Percentiles rank a stretch among this genome's conserved stretches.
Evolutionary conservation across 176 grass and related monocot genomes (phyloP).

Genomic region (Puya raimondii): DNA sequence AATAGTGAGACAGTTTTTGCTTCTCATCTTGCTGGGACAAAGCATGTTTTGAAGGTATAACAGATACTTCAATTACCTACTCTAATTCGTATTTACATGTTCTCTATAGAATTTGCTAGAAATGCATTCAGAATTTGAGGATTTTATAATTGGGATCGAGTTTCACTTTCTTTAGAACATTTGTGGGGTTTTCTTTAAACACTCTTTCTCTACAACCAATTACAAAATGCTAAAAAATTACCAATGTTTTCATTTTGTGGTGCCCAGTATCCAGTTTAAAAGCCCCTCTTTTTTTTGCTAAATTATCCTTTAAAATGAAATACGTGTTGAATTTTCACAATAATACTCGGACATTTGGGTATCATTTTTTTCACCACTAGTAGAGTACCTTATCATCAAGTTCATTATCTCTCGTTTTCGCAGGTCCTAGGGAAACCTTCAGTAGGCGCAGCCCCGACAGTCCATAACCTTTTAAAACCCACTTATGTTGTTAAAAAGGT

Average conservation of each 20-base stretch:
- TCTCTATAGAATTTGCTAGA: neutral
- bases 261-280: no score
- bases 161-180: no score
- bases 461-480: slow-evolving; percentile 4
- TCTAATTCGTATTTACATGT: neutral
- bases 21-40: slow-evolving; percentile 12
- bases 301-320: no score
- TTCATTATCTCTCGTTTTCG: neutral
- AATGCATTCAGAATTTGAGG: neutral
- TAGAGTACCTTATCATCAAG: neutral
- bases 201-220: no score
- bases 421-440: neutral
- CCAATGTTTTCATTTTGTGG: no score
- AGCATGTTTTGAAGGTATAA: slow-evolving; percentile 23
- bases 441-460: neutral
- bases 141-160: neutral
- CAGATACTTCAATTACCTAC: neutral
- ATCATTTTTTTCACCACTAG: neutral
- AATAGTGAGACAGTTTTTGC: slow-evolving; percentile 23
- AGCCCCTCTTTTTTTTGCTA: no score
- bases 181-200: no score
- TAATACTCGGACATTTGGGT: no score
- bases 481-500: neutral
- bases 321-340: no score
- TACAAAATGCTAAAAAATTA: no score